Evolutionary conservation across 1,284 basidiomycete species (phyloP).

Genomic region (Meripilus lineatus): DNA sequence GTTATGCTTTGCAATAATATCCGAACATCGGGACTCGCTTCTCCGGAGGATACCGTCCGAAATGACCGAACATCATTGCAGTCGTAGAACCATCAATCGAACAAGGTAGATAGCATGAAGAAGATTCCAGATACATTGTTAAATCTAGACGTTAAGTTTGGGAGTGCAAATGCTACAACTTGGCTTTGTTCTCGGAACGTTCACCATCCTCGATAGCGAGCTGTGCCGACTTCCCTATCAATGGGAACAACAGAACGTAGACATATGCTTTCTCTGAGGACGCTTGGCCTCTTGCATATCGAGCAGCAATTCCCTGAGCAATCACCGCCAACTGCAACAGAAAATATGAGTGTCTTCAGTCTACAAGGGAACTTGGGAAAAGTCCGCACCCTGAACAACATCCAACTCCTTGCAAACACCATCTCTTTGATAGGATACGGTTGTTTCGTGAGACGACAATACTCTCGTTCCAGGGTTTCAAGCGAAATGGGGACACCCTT

Average conservation of each 20-base stretch:
- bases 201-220: slow-evolving; percentile 52
- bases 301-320: slow-evolving; percentile 89
- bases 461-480: slow-evolving; percentile 73
- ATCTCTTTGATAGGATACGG: slow-evolving; percentile 73
- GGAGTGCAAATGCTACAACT: too few relatives aligned
- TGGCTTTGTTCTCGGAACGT: too few relatives aligned
- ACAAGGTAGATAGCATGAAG: too few relatives aligned
- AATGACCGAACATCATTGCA: too few relatives aligned
- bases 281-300: slow-evolving; percentile 81
- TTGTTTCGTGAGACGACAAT: slow-evolving; percentile 56
- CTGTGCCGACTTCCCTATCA: slow-evolving; percentile 61
- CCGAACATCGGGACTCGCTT: too few relatives aligned
- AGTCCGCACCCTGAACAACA: slow-evolving; percentile 74
- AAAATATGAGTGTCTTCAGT: slow-evolving; percentile 1
- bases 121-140: too few relatives aligned
- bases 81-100: too few relatives aligned
- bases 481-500: slow-evolving; percentile 60
- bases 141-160: too few relatives aligned
- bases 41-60: too few relatives aligned
- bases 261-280: slow-evolving; percentile 72
- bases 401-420: slow-evolving; percentile 81
- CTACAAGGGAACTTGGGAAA: neutral
- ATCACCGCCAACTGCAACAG: slow-evolving; percentile 72
- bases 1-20: too few relatives aligned
- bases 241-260: slow-evolving; percentile 54